Percentiles rank a stretch among this genome's conserved stretches.
phyloP scores from a whole-genome alignment of 129 eudicot genomes.

The Pseudognaphalium luteoalbum region DNA sequence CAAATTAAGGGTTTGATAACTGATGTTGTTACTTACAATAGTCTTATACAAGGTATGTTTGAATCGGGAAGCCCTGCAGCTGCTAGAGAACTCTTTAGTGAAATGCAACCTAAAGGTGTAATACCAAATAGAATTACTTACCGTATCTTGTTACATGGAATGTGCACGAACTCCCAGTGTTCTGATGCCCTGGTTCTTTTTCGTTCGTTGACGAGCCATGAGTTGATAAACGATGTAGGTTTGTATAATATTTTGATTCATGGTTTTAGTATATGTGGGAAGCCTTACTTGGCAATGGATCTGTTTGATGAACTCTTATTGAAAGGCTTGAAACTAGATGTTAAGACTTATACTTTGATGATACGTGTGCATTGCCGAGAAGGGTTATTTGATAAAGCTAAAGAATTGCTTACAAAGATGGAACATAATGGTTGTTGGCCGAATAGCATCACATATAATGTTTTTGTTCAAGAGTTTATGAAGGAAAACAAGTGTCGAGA shows the following conservation, averaged over 20 bases:
- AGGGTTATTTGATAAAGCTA: constrained; percentile 24
- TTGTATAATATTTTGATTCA: constrained; percentile 31
- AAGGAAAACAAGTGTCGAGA: constrained; percentile 20
- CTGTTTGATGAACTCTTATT: constrained; percentile 13
- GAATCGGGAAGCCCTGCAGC: too few relatives aligned
- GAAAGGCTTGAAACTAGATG: constrained; percentile 29
- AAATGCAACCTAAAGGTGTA: too few relatives aligned
- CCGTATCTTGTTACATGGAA: constrained; percentile 24
- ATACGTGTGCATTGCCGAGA: constrained; percentile 20
- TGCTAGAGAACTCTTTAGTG: too few relatives aligned
- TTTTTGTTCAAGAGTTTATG: constrained; percentile 26
- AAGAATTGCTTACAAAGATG: constrained; percentile 25
- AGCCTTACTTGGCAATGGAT: constrained; percentile 17
- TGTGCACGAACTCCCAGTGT: constrained; percentile 8
- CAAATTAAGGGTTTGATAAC: too few relatives aligned
- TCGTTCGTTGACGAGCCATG: constrained; percentile 5
- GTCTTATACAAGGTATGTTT: too few relatives aligned
- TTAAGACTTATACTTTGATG: constrained; percentile 29
- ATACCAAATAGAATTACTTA: too few relatives aligned
- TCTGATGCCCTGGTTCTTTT: constrained; percentile 29
- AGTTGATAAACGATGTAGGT: constrained; percentile 8
- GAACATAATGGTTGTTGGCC: constrained; percentile 28
- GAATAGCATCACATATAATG: constrained; percentile 19
- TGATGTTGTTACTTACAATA: background rate
- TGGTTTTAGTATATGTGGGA: constrained; percentile 28